These are phyloP conservation scores for Hyparrhenia diplandra DNA, from an alignment of 176 grass and related monocot species.

Conservation along the genomic window DNA sequence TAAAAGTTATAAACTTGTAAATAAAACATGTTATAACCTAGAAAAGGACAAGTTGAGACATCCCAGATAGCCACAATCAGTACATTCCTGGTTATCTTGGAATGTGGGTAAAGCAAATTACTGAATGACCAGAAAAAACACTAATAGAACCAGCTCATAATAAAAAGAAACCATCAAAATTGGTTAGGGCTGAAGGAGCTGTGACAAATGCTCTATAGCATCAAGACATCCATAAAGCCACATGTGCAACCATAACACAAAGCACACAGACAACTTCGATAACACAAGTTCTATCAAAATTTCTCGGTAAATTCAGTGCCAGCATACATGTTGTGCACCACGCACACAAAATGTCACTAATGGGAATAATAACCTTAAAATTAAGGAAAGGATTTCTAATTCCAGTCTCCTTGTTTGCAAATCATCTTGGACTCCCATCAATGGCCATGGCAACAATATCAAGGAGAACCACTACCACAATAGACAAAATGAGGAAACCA, in stretches of 20 bases:
- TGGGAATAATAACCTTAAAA: slow-evolving; percentile 27
- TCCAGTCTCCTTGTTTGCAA: slow-evolving; percentile 37
- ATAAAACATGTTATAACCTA: not conserved
- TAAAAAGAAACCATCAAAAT: not conserved
- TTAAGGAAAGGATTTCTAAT: slow-evolving; percentile 28
- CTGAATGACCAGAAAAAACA: not conserved
- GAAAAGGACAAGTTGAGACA: not conserved
- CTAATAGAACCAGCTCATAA: not conserved
- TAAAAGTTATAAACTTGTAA: not conserved
- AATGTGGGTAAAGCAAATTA: not conserved
- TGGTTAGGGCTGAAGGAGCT: not conserved
- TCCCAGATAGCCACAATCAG: not conserved
- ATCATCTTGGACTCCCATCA: slow-evolving; percentile 27
- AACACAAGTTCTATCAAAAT: slow-evolving; percentile 52
- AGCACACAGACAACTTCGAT: slow-evolving; percentile 11
- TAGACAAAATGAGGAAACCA: slow-evolving; percentile 45
- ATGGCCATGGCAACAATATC: slow-evolving; percentile 13
- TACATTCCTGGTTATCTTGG: not conserved
- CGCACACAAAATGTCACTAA: slow-evolving; percentile 19
- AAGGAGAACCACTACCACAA: slow-evolving; percentile 33
- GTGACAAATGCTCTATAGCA: slow-evolving; percentile 7
- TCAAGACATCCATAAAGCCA: not conserved
- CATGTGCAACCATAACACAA: not conserved
- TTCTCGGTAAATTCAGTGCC: slow-evolving; percentile 37
- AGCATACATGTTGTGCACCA: slow-evolving; percentile 31